phyloP scores from a whole-genome alignment of 1,139 yeast genomes.

The Hansenula anomala region DNA sequence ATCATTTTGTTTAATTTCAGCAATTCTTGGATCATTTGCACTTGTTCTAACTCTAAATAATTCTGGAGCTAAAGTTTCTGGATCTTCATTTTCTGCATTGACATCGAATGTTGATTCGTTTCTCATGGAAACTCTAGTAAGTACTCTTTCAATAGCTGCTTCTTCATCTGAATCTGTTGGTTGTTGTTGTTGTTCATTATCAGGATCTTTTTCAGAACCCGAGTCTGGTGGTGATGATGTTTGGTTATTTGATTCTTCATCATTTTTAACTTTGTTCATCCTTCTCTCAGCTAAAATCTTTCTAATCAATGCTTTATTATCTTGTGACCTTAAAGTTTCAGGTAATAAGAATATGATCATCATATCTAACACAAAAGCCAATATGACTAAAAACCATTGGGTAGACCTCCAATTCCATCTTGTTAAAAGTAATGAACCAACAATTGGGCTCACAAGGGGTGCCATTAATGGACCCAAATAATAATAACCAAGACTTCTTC shows the following conservation, averaged over 20 bases:
- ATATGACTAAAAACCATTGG: constrained; percentile 75
- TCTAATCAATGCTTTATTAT: constrained; percentile 43
- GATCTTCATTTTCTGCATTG: constrained; percentile 10
- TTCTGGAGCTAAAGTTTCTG: constrained; percentile 24
- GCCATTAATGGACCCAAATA: constrained; percentile 82
- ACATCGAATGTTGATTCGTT: constrained; percentile 7
- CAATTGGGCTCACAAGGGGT: constrained; percentile 74
- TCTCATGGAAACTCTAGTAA: constrained; percentile 14
- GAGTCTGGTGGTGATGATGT: background rate
- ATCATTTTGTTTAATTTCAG: constrained; percentile 23
- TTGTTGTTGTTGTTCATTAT: constrained; percentile 19
- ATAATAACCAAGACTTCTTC: constrained; percentile 75
- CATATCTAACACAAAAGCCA: constrained; percentile 51
- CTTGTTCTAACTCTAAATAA: constrained; percentile 26
- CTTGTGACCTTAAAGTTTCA: constrained; percentile 64
- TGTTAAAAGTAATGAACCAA: constrained; percentile 72
- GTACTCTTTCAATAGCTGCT: constrained; percentile 18
- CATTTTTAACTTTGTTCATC: constrained; percentile 8
- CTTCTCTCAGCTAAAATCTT: constrained; percentile 36
- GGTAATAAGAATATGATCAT: constrained; percentile 58
- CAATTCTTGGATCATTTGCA: constrained; percentile 19
- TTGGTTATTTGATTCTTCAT: constrained; percentile 3
- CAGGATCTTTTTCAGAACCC: background rate
- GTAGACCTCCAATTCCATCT: constrained; percentile 89
- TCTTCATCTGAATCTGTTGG: constrained; percentile 14